Conservation (phyloP, 805 yeast genomes). For the Spathaspora sp. region DNA sequence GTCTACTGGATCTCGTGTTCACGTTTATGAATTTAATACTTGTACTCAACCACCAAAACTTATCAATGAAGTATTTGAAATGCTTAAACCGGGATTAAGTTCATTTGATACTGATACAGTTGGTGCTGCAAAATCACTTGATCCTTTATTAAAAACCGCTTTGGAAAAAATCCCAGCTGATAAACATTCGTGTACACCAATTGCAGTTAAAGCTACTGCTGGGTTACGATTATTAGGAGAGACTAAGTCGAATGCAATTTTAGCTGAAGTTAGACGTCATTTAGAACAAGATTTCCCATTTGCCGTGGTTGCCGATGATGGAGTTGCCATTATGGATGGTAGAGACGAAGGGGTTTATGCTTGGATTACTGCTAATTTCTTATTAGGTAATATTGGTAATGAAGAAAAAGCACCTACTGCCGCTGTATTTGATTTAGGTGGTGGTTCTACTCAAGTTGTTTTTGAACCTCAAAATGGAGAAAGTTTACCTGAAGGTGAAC, state of each 20-base stretch:
- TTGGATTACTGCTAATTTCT: constrained; percentile 94
- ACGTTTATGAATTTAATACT: constrained; percentile 86
- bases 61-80: constrained; percentile 75
- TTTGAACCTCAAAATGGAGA: constrained; percentile 86
- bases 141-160: constrained; percentile 76
- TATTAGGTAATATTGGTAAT: constrained; percentile 91
- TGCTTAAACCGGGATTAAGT: constrained; percentile 91
- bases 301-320: constrained; percentile 83
- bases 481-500: constrained; percentile 83
- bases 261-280: constrained; percentile 72
- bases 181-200: constrained; percentile 78
- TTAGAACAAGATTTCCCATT: constrained; percentile 83
- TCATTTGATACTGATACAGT: constrained; percentile 72
- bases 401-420: constrained; percentile 78
- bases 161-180: constrained; percentile 70
- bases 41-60: constrained; percentile 82
- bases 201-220: constrained; percentile 97
- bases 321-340: constrained; percentile 92
- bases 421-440: constrained; percentile 97
- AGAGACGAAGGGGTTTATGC: constrained; percentile 97
- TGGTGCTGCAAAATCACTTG: constrained; percentile 89
- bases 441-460: constrained; percentile 98
- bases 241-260: constrained; percentile 65
- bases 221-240: constrained; percentile 86
- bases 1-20: constrained; percentile 94